Conservation (phyloP, 495 filamentous ascomycete species). For the Neurospora sp. region DNA sequence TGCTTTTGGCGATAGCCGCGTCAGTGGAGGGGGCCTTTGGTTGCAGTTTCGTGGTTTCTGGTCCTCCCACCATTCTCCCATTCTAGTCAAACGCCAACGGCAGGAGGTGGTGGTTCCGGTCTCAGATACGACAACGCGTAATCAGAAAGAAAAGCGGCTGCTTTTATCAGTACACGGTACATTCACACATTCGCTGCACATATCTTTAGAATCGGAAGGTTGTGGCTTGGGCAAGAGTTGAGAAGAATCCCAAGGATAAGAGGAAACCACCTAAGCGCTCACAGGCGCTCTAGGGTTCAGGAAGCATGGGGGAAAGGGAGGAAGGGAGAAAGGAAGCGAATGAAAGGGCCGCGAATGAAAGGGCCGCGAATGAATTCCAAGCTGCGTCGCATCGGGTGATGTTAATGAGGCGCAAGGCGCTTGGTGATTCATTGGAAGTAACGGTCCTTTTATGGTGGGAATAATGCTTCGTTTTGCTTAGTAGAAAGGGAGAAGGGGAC, state of each 20-base stretch:
- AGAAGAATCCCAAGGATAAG: not conserved
- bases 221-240: not conserved
- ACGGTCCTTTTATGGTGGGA: not conserved
- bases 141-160: not conserved
- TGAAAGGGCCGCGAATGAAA: not conserved
- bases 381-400: not conserved
- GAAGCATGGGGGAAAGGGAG: not conserved
- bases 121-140: not conserved
- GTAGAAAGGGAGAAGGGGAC: not conserved
- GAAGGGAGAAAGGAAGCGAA: not conserved
- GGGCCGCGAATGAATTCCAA: not conserved
- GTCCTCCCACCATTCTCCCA: not conserved
- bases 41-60: not conserved
- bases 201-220: not conserved
- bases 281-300: not conserved
- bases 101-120: not conserved
- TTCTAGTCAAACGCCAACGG: not conserved
- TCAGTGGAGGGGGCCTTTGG: not conserved
- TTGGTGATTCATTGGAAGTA: not conserved
- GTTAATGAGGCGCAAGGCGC: not conserved
- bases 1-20: not conserved
- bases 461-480: not conserved
- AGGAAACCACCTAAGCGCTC: not conserved
- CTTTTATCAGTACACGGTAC: not conserved
- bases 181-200: not conserved